These are phyloP conservation scores for Boletus rufocinnamomeus DNA, from an alignment of 768 basidiomycete genomes.

Conservation along the genomic window DNA sequence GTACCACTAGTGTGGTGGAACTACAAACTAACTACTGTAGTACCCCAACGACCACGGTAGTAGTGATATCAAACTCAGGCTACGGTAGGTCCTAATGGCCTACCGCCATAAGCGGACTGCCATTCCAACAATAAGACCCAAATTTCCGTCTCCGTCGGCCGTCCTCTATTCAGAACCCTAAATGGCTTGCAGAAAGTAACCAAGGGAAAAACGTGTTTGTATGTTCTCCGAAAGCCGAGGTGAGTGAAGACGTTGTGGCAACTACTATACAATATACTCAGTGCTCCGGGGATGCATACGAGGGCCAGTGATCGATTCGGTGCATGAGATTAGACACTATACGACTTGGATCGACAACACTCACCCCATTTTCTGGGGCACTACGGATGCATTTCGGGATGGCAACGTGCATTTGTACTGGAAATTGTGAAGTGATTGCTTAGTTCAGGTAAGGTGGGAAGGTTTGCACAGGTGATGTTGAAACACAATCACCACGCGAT, in stretches of 20 bases:
- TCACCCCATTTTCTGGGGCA: neutral
- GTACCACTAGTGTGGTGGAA: no score
- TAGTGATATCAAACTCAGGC: no score
- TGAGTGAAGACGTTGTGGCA: neutral
- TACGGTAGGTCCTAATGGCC: no score
- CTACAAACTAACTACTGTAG: no score
- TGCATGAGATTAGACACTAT: neutral
- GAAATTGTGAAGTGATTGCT: neutral
- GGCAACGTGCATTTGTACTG: neutral
- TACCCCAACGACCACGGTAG: no score
- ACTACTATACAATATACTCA: neutral
- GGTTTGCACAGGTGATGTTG: neutral
- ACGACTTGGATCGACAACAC: neutral
- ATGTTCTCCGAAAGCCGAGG: neutral
- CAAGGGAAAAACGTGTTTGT: neutral
- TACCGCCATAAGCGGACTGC: no score
- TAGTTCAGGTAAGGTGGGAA: neutral
- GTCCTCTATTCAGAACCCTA: neutral
- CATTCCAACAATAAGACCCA: no score
- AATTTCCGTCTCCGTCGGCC: neutral
- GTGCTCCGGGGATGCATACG: neutral
- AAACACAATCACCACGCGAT: neutral
- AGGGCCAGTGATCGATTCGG: neutral
- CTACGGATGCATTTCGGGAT: neutral
- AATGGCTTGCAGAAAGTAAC: neutral